These are phyloP conservation scores for Flammula alnicola DNA, from an alignment of 1,284 basidiomycete genomes.

Conservation along the genomic window DNA sequence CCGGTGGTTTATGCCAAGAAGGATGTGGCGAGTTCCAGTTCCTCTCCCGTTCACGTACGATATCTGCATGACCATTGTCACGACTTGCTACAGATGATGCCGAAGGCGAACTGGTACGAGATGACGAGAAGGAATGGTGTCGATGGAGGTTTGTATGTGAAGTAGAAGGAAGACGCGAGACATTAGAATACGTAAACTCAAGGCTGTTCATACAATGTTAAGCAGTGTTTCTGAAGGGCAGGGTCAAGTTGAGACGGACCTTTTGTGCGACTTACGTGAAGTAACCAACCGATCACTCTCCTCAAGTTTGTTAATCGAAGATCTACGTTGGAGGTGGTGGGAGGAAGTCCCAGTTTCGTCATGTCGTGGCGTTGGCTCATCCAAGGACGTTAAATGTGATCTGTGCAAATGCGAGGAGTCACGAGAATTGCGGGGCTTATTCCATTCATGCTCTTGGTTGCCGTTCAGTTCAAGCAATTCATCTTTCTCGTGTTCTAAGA, in stretches of 20 bases:
- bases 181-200: too few relatives aligned
- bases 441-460: slow-evolving; percentile 61
- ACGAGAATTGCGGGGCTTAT: slow-evolving; percentile 44
- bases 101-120: slow-evolving; percentile 45
- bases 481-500: too few relatives aligned
- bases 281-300: not conserved
- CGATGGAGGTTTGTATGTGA: slow-evolving; percentile 19
- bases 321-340: not conserved
- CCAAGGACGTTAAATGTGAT: not conserved
- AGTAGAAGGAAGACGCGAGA: not conserved
- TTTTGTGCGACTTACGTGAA: not conserved
- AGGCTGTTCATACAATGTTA: too few relatives aligned
- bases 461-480: slow-evolving; percentile 11
- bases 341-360: not conserved
- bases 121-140: slow-evolving; percentile 37
- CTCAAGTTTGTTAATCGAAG: too few relatives aligned
- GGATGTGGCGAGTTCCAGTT: slow-evolving; percentile 28
- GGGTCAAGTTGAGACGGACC: slow-evolving; percentile 2
- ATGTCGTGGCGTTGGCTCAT: not conserved
- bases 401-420: slow-evolving; percentile 15
- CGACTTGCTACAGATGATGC: slow-evolving; percentile 36
- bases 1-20: slow-evolving; percentile 19
- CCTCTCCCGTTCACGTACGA: slow-evolving; percentile 28
- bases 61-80: slow-evolving; percentile 40
- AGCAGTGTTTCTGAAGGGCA: slow-evolving; percentile 7